These are phyloP conservation scores for Penicillium sp. DNA, from an alignment of 2,329 filamentous ascomycete genomes.

Conservation along the genomic window DNA sequence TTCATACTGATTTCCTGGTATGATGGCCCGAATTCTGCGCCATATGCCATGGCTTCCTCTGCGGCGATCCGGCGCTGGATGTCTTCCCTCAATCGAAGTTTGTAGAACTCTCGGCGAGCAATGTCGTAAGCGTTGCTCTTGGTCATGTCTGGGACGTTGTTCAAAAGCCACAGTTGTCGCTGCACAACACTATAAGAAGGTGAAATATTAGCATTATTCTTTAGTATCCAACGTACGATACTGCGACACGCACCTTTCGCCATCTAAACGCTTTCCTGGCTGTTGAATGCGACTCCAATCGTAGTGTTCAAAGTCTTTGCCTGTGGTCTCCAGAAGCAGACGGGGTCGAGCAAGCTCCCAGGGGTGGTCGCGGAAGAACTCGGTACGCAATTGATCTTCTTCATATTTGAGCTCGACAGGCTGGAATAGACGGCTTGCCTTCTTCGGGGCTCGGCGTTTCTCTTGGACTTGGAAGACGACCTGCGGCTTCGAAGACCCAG, in stretches of 20 bases:
- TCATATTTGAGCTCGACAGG: conserved; percentile 77
- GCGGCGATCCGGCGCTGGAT: conserved; percentile 78
- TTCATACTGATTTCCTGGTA: conserved; percentile 75
- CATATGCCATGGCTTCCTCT: conserved; percentile 83
- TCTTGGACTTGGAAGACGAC: conserved; percentile 39
- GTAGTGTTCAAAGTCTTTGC: conserved; percentile 72
- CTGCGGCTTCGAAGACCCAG: conserved; percentile 33
- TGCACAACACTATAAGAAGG: conserved; percentile 74
- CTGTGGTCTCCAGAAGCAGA: conserved; percentile 80
- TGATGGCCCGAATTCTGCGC: conserved; percentile 83
- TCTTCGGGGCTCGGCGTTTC: conserved; percentile 54
- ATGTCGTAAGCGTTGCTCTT: conserved; percentile 77
- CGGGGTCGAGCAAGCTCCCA: conserved; percentile 94
- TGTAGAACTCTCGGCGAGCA: conserved; percentile 88
- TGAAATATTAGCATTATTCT: background rate
- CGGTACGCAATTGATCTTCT: conserved; percentile 77
- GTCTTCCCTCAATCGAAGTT: conserved; percentile 77
- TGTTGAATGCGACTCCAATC: conserved; percentile 83
- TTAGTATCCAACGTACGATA: too few relatives aligned
- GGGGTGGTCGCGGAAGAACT: conserved; percentile 91
- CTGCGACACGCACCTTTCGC: conserved; percentile 68
- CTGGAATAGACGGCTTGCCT: conserved; percentile 75
- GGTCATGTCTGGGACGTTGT: conserved; percentile 60
- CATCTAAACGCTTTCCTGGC: conserved; percentile 72
- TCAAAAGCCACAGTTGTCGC: conserved; percentile 83